Conservation (phyloP, 305 asterid genomes). For the Fraxinus ornus region DNA sequence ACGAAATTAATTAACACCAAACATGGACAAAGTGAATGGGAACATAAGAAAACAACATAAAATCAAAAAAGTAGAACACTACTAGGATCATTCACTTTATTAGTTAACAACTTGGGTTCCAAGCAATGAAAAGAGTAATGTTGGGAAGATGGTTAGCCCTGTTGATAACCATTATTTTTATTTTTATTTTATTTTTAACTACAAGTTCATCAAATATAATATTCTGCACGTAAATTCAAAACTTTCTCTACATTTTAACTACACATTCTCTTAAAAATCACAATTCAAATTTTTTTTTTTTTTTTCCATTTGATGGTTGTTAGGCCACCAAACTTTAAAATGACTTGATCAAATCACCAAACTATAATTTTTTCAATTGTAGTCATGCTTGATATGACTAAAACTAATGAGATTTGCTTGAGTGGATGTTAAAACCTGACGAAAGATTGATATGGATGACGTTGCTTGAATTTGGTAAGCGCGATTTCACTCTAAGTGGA, state of each 20-base stretch:
- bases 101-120: background rate
- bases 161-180: no score
- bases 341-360: no score
- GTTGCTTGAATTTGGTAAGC: background rate
- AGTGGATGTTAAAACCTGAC: no score
- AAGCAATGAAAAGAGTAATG: background rate
- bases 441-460: background rate
- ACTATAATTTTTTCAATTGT: background rate
- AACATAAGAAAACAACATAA: background rate
- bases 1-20: background rate
- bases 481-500: background rate
- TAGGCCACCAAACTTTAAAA: no score
- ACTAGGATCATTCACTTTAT: background rate
- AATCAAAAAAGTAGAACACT: background rate
- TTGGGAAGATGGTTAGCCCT: background rate
- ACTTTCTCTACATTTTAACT: no score
- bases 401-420: background rate
- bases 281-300: no score
- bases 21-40: background rate
- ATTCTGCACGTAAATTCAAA: no score
- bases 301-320: no score
- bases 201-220: no score
- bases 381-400: background rate
- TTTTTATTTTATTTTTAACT: no score
- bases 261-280: no score